A percentile compares a stretch with the other conserved stretches of the same genome.
Evolutionary conservation across 148 eudicot genomes (phyloP).

Genomic region (Heliamphora exappendiculata): DNA sequence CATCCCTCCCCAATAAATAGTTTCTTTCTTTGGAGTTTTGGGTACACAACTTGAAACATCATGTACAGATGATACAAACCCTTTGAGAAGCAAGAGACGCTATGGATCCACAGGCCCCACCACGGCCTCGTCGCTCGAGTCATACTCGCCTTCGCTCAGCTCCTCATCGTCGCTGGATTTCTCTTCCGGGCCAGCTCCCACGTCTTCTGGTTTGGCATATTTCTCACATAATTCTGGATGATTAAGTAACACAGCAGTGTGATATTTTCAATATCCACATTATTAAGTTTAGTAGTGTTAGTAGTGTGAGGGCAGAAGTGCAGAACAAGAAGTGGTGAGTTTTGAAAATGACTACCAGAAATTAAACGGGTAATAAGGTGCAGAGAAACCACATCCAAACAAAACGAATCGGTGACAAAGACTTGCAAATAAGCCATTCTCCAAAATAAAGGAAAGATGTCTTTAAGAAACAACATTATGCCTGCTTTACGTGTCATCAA

Average conservation of each 20-base stretch:
- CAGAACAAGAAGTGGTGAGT: background rate
- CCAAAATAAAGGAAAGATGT: too few relatives aligned
- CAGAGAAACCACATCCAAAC: background rate
- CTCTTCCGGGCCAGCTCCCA: constrained; percentile 44
- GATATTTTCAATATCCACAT: background rate
- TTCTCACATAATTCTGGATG: constrained; percentile 64
- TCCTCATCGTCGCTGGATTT: constrained; percentile 76
- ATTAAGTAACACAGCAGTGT: background rate
- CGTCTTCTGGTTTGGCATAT: constrained; percentile 59
- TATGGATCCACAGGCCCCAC: constrained; percentile 62
- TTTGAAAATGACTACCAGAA: background rate
- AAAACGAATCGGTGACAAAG: background rate
- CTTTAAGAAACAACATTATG: too few relatives aligned
- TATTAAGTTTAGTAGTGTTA: background rate
- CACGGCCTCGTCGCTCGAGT: constrained; percentile 60
- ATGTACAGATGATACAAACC: constrained; percentile 10
- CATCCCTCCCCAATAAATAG: constrained; percentile 12
- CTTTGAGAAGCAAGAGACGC: background rate
- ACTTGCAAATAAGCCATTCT: too few relatives aligned
- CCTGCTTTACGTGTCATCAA: too few relatives aligned
- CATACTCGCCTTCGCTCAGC: constrained; percentile 59
- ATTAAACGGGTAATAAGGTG: background rate
- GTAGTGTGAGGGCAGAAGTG: background rate
- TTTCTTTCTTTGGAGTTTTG: background rate
- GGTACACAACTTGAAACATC: constrained; percentile 5